These are phyloP conservation scores for Shiraia sp. DNA, from an alignment of 2,329 filamentous ascomycete species.

Conservation along the genomic window DNA sequence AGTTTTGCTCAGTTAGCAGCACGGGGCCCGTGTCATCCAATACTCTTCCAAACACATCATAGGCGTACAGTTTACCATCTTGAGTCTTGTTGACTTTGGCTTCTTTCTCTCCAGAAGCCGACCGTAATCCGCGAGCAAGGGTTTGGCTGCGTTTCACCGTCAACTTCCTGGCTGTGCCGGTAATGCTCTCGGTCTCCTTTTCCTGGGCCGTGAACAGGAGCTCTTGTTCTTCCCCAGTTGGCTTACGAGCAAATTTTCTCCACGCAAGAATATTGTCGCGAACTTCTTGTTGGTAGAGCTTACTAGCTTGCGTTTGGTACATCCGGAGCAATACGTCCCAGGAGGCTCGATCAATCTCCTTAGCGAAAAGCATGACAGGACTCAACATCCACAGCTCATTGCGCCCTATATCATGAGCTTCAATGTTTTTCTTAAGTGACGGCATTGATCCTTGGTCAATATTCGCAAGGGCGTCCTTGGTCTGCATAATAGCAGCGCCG, in stretches of 20 bases:
- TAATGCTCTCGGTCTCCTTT: slow-evolving; percentile 77
- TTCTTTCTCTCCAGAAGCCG: slow-evolving; percentile 66
- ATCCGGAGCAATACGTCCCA: slow-evolving; percentile 80
- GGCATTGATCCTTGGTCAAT: slow-evolving; percentile 53
- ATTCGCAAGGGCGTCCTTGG: slow-evolving; percentile 62
- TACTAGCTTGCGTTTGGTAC: slow-evolving; percentile 77
- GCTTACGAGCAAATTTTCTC: slow-evolving; percentile 77
- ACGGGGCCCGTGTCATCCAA: slow-evolving; percentile 81
- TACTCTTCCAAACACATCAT: slow-evolving; percentile 78
- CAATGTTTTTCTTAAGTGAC: slow-evolving; percentile 65
- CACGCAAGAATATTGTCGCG: slow-evolving; percentile 75
- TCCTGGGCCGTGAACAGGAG: slow-evolving; percentile 89
- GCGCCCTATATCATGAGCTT: slow-evolving; percentile 72
- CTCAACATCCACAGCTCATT: slow-evolving; percentile 84
- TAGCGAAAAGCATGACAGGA: slow-evolving; percentile 82
- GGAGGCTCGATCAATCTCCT: slow-evolving; percentile 78
- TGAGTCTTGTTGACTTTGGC: slow-evolving; percentile 60
- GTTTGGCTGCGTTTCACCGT: slow-evolving; percentile 95
- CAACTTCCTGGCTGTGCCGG: slow-evolving; percentile 75
- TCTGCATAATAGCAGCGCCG: slow-evolving; percentile 72
- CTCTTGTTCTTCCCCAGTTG: slow-evolving; percentile 76
- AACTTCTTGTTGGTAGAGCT: slow-evolving; percentile 82
- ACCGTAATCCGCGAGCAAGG: slow-evolving; percentile 72
- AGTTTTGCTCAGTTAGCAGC: slow-evolving; percentile 93
- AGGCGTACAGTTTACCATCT: slow-evolving; percentile 71